These are phyloP conservation scores for Tagetes erecta DNA, from an alignment of 129 eudicot genomes.

Conservation along the genomic window DNA sequence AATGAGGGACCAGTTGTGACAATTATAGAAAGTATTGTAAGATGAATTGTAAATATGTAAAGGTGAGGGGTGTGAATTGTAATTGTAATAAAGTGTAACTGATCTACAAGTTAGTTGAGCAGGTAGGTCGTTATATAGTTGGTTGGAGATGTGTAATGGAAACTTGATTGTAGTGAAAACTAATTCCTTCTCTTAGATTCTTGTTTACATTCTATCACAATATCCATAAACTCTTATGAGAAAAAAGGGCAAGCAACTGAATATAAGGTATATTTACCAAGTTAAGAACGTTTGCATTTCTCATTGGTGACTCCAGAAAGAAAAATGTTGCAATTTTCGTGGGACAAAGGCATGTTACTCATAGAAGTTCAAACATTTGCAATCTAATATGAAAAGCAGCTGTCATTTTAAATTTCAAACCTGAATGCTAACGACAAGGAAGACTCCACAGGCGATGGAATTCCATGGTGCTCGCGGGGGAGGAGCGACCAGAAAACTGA, in stretches of 20 bases:
- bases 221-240: background rate
- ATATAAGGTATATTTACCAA: background rate
- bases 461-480: conserved; percentile 58
- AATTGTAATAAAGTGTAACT: too few species aligned
- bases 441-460: conserved; percentile 67
- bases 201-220: too few species aligned
- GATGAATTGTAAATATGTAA: too few species aligned
- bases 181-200: too few species aligned
- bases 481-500: conserved; percentile 87
- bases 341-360: conserved; percentile 5
- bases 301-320: too few species aligned
- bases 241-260: background rate
- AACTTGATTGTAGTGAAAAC: too few species aligned
- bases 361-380: conserved; percentile 11
- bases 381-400: background rate
- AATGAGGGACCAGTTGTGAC: too few species aligned
- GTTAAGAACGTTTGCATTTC: background rate
- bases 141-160: too few species aligned
- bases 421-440: conserved; percentile 87
- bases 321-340: background rate
- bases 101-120: too few species aligned
- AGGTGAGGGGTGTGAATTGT: too few species aligned
- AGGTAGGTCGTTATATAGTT: too few species aligned
- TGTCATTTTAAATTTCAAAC: conserved; percentile 36
- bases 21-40: too few species aligned